Evolutionary conservation across 305 asterid genomes (phyloP).

Genomic region (Solanum aculeatissimum): DNA sequence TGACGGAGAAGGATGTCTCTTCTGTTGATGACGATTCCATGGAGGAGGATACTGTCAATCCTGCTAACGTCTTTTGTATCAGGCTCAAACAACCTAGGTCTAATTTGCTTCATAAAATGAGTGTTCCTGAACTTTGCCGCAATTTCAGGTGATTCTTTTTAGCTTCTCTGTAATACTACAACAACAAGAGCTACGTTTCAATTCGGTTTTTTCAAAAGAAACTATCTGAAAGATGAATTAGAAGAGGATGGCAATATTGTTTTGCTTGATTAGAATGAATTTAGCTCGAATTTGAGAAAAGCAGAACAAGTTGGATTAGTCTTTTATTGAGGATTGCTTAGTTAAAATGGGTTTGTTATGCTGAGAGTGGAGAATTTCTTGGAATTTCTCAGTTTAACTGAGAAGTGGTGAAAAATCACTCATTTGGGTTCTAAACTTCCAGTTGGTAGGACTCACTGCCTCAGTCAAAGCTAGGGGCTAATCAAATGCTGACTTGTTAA

Average conservation of each 20-base stretch:
- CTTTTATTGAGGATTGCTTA: not conserved
- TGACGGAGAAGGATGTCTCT: conserved; percentile 19
- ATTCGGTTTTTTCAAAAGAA: too few species aligned
- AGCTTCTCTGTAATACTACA: not conserved
- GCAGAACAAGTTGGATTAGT: not conserved
- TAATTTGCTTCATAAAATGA: conserved; percentile 79
- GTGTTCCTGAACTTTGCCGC: conserved; percentile 98
- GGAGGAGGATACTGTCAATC: conserved; percentile 51
- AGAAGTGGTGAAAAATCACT: not conserved
- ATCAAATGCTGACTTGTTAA: not conserved
- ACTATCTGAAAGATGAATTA: too few species aligned
- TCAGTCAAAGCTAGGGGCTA: not conserved
- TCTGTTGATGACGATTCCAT: conserved; percentile 35
- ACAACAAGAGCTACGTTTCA: not conserved
- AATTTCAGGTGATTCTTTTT: conserved; percentile 58
- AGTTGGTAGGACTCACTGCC: not conserved
- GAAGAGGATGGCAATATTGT: not conserved
- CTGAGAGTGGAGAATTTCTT: not conserved
- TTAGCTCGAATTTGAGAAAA: not conserved
- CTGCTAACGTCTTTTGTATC: conserved; percentile 71
- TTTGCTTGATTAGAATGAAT: not conserved
- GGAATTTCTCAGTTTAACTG: not conserved
- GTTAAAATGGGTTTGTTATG: not conserved
- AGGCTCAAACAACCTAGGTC: conserved; percentile 75
- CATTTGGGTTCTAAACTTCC: not conserved